phyloP scores from a whole-genome alignment of 2,329 filamentous ascomycete genomes.

The Allantophomopsis lycopodina region DNA sequence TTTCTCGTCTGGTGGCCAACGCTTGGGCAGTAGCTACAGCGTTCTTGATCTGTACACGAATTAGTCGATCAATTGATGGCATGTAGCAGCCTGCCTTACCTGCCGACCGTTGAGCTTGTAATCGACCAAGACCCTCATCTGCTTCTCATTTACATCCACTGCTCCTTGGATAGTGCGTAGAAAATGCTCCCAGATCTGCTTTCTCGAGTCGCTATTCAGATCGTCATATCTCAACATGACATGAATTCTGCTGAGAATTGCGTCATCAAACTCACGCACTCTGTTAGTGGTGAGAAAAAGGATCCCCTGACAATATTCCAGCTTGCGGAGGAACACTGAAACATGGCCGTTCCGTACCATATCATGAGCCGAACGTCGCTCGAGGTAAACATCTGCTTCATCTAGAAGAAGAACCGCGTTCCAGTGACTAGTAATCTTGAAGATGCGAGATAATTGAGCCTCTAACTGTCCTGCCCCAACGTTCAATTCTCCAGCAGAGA shows the following conservation, averaged over 20 bases:
- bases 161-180: conserved; percentile 1
- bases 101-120: not conserved
- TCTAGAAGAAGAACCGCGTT: conserved; percentile 3
- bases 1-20: not conserved
- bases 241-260: conserved; percentile 12
- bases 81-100: not conserved
- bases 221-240: conserved; percentile 17
- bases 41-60: not conserved
- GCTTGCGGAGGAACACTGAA: conserved; percentile 16
- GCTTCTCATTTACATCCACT: not conserved
- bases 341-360: not conserved
- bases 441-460: not conserved
- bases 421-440: conserved; percentile 1
- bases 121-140: not conserved
- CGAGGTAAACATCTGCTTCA: conserved; percentile 4
- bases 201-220: conserved; percentile 12
- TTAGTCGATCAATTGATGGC: not conserved
- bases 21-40: not conserved
- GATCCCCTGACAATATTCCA: conserved; percentile 20
- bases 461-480: not conserved
- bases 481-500: conserved; percentile 1
- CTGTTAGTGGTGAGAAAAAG: conserved; percentile 19
- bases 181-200: conserved; percentile 18
- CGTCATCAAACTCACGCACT: conserved; percentile 8
- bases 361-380: not conserved